phyloP scores from a whole-genome alignment of 2,329 filamentous ascomycete genomes.

The Dothideomycetes sp. region DNA sequence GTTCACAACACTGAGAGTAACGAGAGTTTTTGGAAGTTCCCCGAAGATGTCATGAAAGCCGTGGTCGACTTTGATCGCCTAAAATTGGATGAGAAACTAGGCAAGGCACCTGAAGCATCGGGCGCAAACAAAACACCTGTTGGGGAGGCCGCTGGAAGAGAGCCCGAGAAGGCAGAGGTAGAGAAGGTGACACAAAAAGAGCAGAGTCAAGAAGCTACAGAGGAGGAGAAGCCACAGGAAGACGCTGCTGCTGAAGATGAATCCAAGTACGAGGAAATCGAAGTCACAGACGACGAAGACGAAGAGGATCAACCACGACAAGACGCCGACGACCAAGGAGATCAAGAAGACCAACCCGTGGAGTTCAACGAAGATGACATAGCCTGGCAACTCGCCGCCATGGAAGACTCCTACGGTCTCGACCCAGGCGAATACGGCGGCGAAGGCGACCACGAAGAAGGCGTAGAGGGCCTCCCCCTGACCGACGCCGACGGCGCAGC shows the following conservation, averaged over 20 bases:
- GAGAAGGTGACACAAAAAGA: conserved; percentile 18
- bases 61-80: conserved; percentile 58
- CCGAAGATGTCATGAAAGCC: conserved; percentile 72
- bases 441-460: conserved; percentile 54
- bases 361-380: conserved; percentile 95
- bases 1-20: conserved; percentile 81
- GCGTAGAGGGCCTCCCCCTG: conserved; percentile 59
- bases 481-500: conserved; percentile 66
- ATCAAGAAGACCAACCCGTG: conserved; percentile 41
- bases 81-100: conserved; percentile 58
- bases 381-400: conserved; percentile 78
- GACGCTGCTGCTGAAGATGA: conserved; percentile 35
- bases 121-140: conserved; percentile 11
- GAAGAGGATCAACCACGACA: conserved; percentile 40
- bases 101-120: conserved; percentile 26
- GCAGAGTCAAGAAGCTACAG: background rate
- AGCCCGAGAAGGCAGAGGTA: conserved; percentile 25
- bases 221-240: conserved; percentile 2
- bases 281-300: conserved; percentile 55
- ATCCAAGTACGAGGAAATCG: conserved; percentile 57
- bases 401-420: conserved; percentile 76
- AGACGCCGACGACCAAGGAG: conserved; percentile 34
- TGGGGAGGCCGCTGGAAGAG: conserved; percentile 15
- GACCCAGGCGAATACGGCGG: conserved; percentile 66
- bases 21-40: conserved; percentile 91